Evolutionary conservation across 169 alveolate species (phyloP).

Genomic region (Sarcocystis neurona): DNA sequence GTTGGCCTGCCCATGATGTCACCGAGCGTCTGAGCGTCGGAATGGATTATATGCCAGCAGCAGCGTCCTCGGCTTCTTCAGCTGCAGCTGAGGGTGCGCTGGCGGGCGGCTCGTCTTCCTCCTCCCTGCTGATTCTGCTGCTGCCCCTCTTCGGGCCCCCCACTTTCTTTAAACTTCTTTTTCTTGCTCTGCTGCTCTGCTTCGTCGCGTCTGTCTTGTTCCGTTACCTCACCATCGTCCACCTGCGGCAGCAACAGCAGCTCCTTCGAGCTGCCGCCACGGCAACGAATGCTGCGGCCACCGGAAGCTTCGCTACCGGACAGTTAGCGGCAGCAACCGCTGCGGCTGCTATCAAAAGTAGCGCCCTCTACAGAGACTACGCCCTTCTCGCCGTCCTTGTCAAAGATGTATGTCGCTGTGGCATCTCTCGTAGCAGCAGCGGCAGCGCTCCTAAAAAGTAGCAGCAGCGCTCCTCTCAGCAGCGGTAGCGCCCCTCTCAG

Average conservation of each 20-base stretch:
- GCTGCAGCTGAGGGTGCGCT: constrained; percentile 21
- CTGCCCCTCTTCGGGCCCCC: constrained; percentile 1
- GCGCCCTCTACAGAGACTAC: not conserved
- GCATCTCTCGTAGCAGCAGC: too few species aligned
- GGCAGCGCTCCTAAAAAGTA: too few species aligned
- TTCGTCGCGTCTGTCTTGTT: constrained; percentile 21
- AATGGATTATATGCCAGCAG: constrained; percentile 18
- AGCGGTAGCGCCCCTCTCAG: too few species aligned
- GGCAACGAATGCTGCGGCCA: not conserved
- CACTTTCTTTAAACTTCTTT: not conserved
- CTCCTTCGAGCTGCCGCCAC: not conserved
- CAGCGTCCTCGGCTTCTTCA: constrained; percentile 11
- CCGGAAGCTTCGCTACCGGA: not conserved
- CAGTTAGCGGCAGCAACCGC: too few species aligned
- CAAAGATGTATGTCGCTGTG: not conserved
- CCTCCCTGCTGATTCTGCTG: constrained; percentile 14
- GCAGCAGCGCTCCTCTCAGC: too few species aligned
- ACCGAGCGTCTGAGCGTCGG: not conserved
- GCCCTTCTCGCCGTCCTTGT: constrained; percentile 13
- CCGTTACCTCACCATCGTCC: constrained; percentile 9
- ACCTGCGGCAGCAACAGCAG: constrained; percentile 1
- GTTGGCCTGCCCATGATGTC: not conserved
- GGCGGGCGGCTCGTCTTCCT: constrained; percentile 17
- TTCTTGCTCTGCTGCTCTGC: not conserved
- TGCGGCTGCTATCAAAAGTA: not conserved